Percentiles rank a stretch among this genome's conserved stretches.
Evolutionary conservation across 2,329 filamentous ascomycete species (phyloP).

Genomic region (Colletotrichum camelliae): DNA sequence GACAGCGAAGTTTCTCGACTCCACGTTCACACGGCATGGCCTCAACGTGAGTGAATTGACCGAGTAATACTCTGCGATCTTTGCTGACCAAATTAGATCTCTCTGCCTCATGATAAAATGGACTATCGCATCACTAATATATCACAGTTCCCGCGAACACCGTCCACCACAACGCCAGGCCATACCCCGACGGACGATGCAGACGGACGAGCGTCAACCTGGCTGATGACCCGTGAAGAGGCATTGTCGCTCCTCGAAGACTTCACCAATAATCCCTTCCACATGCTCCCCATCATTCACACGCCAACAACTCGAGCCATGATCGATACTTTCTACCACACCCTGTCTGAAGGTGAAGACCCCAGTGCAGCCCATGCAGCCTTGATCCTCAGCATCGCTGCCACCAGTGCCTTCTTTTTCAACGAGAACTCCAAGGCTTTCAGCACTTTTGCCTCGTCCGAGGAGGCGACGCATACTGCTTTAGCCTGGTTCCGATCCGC

Average conservation of each 20-base stretch:
- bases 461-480: conserved; percentile 1
- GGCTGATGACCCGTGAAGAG: conserved; percentile 28
- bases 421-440: neutral
- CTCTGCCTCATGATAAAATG: neutral
- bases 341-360: conserved; percentile 9
- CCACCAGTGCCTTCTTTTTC: conserved; percentile 34
- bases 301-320: conserved; percentile 23
- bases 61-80: neutral
- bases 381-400: conserved; percentile 31
- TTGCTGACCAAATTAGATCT: neutral
- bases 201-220: neutral
- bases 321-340: conserved; percentile 25
- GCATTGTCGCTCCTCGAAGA: conserved; percentile 30
- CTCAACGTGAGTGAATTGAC: neutral
- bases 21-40: neutral
- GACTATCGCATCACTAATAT: neutral
- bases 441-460: neutral
- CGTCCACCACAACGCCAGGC: neutral
- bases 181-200: neutral
- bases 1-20: conserved; percentile 7
- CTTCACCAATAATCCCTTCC: conserved; percentile 31
- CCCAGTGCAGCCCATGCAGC: conserved; percentile 26
- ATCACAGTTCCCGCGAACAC: neutral
- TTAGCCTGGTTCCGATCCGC: conserved; percentile 37
- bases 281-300: conserved; percentile 31